Conservation (phyloP, 148 eudicot genomes). For the Cornus kousa region DNA sequence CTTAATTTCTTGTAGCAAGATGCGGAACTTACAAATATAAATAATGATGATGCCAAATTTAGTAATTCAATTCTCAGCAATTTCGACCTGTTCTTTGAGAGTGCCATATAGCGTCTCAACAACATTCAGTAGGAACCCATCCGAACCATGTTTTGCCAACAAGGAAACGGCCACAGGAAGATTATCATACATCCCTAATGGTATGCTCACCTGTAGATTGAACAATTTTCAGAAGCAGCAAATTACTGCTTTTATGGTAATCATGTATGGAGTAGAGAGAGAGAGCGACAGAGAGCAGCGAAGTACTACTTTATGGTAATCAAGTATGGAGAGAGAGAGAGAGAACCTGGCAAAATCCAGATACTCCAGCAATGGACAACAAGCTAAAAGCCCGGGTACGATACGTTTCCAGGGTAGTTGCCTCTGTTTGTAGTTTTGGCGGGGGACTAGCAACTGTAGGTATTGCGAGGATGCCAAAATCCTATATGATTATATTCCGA, state of each 20-base stretch:
- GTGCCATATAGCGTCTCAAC: conserved; percentile 45
- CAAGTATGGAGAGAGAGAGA: conserved; percentile 16
- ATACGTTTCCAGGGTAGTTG: conserved; percentile 57
- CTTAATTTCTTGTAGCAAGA: background rate
- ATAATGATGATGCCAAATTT: conserved; percentile 1
- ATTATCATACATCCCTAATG: conserved; percentile 60
- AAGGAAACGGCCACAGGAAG: conserved; percentile 79
- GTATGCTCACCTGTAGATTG: conserved; percentile 68
- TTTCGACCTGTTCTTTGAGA: conserved; percentile 43
- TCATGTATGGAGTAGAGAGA: conserved; percentile 9
- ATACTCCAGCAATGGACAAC: conserved; percentile 76
- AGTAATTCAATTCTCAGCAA: conserved; percentile 21
- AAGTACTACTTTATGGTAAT: background rate
- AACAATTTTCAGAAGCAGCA: background rate
- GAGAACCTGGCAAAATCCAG: conserved; percentile 89
- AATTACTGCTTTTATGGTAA: no score
- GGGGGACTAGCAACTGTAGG: conserved; percentile 92
- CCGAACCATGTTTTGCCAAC: conserved; percentile 85
- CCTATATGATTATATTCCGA: conserved; percentile 32
- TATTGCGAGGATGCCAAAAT: conserved; percentile 63
- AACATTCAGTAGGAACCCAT: conserved; percentile 63
- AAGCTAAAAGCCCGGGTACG: conserved; percentile 79
- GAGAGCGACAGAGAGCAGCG: conserved; percentile 10
- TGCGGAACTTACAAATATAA: background rate
- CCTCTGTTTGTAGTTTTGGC: conserved; percentile 66